Base-by-base conservation (phyloP, 108 stramenopile species). In the Epithemia pelagica region DNA sequence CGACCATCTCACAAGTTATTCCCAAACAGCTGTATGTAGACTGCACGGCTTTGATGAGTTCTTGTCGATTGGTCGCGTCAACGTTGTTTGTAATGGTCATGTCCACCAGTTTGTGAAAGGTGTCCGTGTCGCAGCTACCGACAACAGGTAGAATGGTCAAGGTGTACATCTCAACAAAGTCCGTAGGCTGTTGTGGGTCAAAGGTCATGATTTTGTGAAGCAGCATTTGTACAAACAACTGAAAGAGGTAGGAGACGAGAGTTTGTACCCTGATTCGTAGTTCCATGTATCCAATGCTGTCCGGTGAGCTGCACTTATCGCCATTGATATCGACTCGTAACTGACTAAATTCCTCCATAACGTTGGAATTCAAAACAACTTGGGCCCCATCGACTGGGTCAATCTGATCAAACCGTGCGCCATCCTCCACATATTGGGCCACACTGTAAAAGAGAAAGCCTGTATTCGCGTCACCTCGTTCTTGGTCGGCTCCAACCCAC, bases 191-290 rank as follows among this genome's bases (percentile, higher is more conserved):
- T 24, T 59, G 46, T n/a, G 72, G 82, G 15, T 54, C 57, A 24
- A 64, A 23, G 23, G 59, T 63, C 24, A 79, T 56, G 28, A 82
- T 70, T 64, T 83, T 77, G 65, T 90, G 85, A 57, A 88, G 75
- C 54, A 93, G 46, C 58, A 76, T 87, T 68, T 93, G 92, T 0
- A 89, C 83, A 61, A 93, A 68, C 0, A 87, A 84, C 24, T 88
- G 72, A 27, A 85, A 87, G 82, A 86, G 85, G 37, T 63, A 67
- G 19, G 68, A 59, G 21, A 77, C 46, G 26, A 84, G 61, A 28
- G 65, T 46, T 32, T 77, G 56, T 3, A 78, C 75, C 2, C 52
- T 53, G 2, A 32, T 56, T 20, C 86, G 74, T 51, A 86, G 57
- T n/a, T 63, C 60, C 2, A 57, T 25, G 66, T 77, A 84, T 25